phyloP scores from a whole-genome alignment of 2,329 filamentous ascomycete species.

The Alternaria sp. region DNA sequence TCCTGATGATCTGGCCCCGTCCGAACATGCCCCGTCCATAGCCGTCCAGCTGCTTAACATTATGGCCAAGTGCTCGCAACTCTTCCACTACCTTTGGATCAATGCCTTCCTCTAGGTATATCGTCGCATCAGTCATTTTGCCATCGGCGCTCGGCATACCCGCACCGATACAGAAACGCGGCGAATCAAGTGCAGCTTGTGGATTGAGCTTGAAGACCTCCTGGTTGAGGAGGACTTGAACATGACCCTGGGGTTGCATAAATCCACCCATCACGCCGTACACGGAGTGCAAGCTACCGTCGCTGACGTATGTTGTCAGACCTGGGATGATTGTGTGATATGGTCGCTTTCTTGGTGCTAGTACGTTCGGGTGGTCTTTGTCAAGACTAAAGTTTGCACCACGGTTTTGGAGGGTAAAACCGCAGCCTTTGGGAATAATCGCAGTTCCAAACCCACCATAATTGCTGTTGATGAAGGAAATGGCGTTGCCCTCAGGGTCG shows the following conservation, averaged over 20 bases:
- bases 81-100: slow-evolving; percentile 71
- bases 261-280: slow-evolving; percentile 99
- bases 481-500: slow-evolving; percentile 84
- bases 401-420: slow-evolving; percentile 94
- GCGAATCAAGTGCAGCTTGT: slow-evolving; percentile 89
- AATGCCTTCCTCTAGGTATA: slow-evolving; percentile 87
- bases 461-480: slow-evolving; percentile 96
- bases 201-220: slow-evolving; percentile 81
- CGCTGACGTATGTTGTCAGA: slow-evolving; percentile 79
- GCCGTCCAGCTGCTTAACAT: slow-evolving; percentile 73
- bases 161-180: slow-evolving; percentile 86
- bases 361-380: slow-evolving; percentile 76
- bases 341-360: slow-evolving; percentile 84
- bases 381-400: slow-evolving; percentile 84
- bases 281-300: slow-evolving; percentile 80
- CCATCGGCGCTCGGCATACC: slow-evolving; percentile 70
- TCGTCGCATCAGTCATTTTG: slow-evolving; percentile 67
- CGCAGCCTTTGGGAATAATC: slow-evolving; percentile 85
- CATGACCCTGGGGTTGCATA: slow-evolving; percentile 97
- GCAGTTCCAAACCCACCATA: slow-evolving; percentile 87
- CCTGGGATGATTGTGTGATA: slow-evolving; percentile 99
- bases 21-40: slow-evolving; percentile 77
- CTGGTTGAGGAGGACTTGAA: slow-evolving; percentile 92
- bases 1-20: slow-evolving; percentile 84
- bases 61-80: slow-evolving; percentile 75